phyloP scores from a whole-genome alignment of 2,329 filamentous ascomycete species.

The Stachybotrys chartarum region DNA sequence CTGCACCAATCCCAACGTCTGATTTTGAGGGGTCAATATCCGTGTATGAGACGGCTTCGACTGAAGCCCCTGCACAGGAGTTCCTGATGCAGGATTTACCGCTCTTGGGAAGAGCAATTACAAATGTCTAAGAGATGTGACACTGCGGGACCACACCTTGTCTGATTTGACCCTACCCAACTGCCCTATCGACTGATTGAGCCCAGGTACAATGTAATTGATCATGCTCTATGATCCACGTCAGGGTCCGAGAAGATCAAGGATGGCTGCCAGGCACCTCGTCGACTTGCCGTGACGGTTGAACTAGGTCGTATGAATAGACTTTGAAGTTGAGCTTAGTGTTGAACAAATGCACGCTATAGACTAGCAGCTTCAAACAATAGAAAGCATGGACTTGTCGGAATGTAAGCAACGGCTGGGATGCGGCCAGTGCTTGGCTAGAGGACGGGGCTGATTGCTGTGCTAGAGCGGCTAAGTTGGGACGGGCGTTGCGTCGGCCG shows the following conservation, averaged over 20 bases:
- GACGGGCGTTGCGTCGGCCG: not conserved
- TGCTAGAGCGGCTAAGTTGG: not conserved
- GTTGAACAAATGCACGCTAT: too few species aligned
- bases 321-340: not conserved
- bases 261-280: too few species aligned
- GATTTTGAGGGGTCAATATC: too few species aligned
- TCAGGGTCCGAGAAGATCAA: too few species aligned
- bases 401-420: not conserved
- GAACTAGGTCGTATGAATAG: not conserved
- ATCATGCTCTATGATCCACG: too few species aligned
- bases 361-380: not conserved
- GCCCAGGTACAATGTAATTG: not conserved
- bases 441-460: not conserved
- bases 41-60: too few species aligned
- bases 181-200: not conserved
- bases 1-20: too few species aligned
- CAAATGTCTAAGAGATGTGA: not conserved
- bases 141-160: not conserved
- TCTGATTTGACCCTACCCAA: not conserved
- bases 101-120: not conserved
- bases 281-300: not conserved
- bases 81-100: not conserved
- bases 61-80: too few species aligned
- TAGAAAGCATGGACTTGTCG: not conserved
- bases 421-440: not conserved